phyloP scores from a whole-genome alignment of 2,329 filamentous ascomycete genomes.

The Colletotrichum tofieldiae region DNA sequence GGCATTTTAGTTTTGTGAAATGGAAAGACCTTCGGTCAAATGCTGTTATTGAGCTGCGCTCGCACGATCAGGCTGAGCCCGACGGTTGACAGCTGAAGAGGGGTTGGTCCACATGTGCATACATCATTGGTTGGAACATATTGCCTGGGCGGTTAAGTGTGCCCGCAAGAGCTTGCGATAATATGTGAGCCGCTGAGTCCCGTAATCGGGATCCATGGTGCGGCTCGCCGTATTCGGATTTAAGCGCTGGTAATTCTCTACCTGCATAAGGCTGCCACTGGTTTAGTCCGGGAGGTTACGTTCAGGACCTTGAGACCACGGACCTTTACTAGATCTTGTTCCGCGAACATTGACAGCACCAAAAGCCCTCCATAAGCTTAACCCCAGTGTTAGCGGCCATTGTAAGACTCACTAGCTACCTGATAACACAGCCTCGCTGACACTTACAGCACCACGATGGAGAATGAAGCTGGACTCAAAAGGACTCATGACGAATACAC shows the following conservation, averaged over 20 bases:
- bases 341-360: not conserved
- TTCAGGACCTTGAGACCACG: too few species aligned
- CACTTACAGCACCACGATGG: not conserved
- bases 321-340: not conserved
- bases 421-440: not conserved
- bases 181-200: not conserved
- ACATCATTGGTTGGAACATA: not conserved
- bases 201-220: not conserved
- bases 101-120: not conserved
- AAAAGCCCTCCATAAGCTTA: not conserved
- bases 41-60: not conserved
- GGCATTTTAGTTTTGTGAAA: too few species aligned
- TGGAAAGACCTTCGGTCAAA: not conserved
- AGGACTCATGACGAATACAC: conserved; percentile 47
- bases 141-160: not conserved
- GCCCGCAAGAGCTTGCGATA: not conserved
- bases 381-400: too few species aligned
- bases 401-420: not conserved
- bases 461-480: not conserved
- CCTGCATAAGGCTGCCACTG: not conserved
- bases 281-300: not conserved
- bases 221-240: too few species aligned
- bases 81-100: not conserved
- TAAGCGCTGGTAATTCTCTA: not conserved
- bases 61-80: not conserved